Percentiles rank a stretch among this genome's conserved stretches.
phyloP scores from a whole-genome alignment of 805 yeast genomes.

The Hanseniaspora meyeri region DNA sequence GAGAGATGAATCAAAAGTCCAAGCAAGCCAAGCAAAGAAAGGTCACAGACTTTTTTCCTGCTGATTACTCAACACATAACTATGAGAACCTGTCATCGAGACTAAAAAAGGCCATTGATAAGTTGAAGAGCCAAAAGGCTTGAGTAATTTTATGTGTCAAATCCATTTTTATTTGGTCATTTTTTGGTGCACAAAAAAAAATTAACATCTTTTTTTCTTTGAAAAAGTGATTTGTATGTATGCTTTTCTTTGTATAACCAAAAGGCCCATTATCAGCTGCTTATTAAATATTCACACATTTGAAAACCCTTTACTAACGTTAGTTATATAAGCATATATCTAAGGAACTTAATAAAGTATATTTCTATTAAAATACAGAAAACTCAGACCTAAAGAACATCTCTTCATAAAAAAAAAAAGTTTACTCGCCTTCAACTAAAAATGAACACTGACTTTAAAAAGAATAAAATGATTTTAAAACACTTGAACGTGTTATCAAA shows the following conservation, averaged over 20 bases:
- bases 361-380: too few relatives aligned
- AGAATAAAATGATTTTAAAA: neutral
- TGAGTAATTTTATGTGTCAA: constrained; percentile 14
- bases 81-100: constrained; percentile 41
- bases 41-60: constrained; percentile 55
- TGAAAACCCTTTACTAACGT: too few relatives aligned
- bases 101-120: constrained; percentile 34
- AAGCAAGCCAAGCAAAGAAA: constrained; percentile 46
- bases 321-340: too few relatives aligned
- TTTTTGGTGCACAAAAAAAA: neutral
- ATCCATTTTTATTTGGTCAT: neutral
- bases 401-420: neutral
- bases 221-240: too few relatives aligned
- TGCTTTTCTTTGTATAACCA: too few relatives aligned
- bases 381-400: too few relatives aligned
- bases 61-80: constrained; percentile 1
- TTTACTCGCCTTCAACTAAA: neutral
- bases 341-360: too few relatives aligned
- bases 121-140: constrained; percentile 22
- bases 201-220: too few relatives aligned
- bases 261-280: too few relatives aligned
- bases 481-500: neutral
- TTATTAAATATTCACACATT: too few relatives aligned
- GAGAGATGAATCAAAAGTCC: constrained; percentile 57
- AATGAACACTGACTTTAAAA: neutral